Conservation (phyloP, 139 green algal species). For the Auxenochlorella pyrenoidosa region DNA sequence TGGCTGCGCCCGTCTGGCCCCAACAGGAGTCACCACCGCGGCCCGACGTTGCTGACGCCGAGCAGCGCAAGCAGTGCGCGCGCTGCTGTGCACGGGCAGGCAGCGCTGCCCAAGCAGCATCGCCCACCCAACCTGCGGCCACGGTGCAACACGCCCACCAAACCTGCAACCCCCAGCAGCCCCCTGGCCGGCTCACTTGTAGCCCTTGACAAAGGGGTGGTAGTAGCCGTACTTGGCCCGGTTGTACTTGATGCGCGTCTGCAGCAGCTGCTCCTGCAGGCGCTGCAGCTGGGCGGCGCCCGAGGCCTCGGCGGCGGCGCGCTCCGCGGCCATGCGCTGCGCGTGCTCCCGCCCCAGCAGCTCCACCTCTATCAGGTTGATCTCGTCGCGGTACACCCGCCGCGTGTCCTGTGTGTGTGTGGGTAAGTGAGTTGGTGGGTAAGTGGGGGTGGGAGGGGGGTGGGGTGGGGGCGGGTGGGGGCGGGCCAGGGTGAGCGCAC, state of each 20-base stretch:
- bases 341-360: conserved; percentile 50
- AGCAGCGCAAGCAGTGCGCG: too few species aligned
- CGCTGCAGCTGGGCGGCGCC: conserved; percentile 39
- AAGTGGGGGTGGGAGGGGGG: neutral
- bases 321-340: conserved; percentile 38
- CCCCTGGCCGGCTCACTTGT: conserved; percentile 53
- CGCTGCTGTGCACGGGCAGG: too few species aligned
- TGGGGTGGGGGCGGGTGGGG: neutral
- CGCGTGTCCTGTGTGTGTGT: conserved; percentile 49
- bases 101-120: neutral
- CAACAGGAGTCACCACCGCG: neutral
- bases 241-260: conserved; percentile 60
- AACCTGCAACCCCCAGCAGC: neutral
- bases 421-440: neutral
- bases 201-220: conserved; percentile 75
- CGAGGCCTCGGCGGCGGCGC: conserved; percentile 47
- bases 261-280: conserved; percentile 62
- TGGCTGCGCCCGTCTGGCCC: too few species aligned
- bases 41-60: too few species aligned
- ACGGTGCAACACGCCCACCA: too few species aligned
- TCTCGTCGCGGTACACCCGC: conserved; percentile 60
- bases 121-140: too few species aligned
- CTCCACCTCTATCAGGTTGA: conserved; percentile 62
- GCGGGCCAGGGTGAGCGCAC: neutral
- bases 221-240: conserved; percentile 68